Percentiles rank a stretch among this genome's conserved stretches.
Conservation (phyloP, 441 rosid genomes). For the Gossypium gossypioides region DNA sequence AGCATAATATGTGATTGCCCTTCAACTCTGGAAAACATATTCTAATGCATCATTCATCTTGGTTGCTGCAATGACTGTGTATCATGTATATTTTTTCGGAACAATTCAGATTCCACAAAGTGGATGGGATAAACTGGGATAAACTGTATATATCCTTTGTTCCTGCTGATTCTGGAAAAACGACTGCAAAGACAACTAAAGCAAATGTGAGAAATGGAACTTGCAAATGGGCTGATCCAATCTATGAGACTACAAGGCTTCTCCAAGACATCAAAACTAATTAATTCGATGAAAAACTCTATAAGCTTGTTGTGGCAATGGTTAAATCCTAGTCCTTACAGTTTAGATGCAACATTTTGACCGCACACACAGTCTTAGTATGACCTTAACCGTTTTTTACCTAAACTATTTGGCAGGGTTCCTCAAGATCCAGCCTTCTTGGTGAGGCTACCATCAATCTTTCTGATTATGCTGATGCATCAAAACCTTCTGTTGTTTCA, state of each 20-base stretch:
- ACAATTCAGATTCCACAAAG: conserved; percentile 60
- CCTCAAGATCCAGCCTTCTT: conserved; percentile 80
- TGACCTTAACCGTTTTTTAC: conserved; percentile 17
- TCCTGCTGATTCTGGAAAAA: conserved; percentile 88
- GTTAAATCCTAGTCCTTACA: conserved; percentile 28
- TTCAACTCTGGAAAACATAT: not conserved
- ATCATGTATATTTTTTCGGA: not conserved
- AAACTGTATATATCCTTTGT: conserved; percentile 81
- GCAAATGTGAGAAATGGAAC: conserved; percentile 93
- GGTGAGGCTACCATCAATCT: conserved; percentile 92
- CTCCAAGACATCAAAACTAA: conserved; percentile 80
- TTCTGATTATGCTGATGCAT: conserved; percentile 86
- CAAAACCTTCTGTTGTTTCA: conserved; percentile 58
- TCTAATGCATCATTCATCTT: not conserved
- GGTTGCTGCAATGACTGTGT: conserved; percentile 2
- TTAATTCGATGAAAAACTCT: conserved; percentile 75
- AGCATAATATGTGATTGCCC: not conserved
- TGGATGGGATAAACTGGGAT: conserved; percentile 99
- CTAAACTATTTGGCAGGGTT: conserved; percentile 52
- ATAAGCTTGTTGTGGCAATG: conserved; percentile 79
- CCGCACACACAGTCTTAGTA: not conserved
- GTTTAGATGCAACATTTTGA: not conserved
- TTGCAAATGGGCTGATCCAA: conserved; percentile 99
- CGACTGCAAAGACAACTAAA: conserved; percentile 86
- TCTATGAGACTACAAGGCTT: conserved; percentile 92